Base-by-base conservation (phyloP, 805 yeast species). In the Saturnispora ahearnii region DNA sequence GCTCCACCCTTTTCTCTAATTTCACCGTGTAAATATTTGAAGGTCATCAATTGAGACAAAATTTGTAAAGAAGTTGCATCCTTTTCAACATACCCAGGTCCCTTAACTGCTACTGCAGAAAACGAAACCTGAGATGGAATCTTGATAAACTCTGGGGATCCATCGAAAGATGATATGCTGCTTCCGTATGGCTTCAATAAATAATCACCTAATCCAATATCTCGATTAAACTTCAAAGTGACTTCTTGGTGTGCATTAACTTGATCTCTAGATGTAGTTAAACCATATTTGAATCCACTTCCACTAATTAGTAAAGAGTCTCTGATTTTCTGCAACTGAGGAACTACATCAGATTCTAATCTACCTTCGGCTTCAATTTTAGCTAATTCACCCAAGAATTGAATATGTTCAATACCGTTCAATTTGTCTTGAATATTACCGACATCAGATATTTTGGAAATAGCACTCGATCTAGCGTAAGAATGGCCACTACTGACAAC, bases 1-100 rank as follows among this genome's bases (percentile, higher is more conserved):
- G 99, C 99, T 52, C 99, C 99, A 51, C 96, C 96, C 60, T 91
- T 81, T 62, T 93, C 99, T 56, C 99, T 78, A 36, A 93, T 81
- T 55, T 89, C 96, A 11, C 87, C 78, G 65, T 93, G 99, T 45
- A 93, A 70, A 57, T 86, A 79, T 60, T 85, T 87, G 67, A 84
- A 90, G 0, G 96, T 83, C 57, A 89, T 65, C 51, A 93, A 64
- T 57, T 84, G 90, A 1, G 96, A 76, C 44, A 93, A 71, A 0
- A 93, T 79, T 65, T 87, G 96, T 41, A 93, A 73, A 1, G 88
- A 73, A 0, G 98, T 95, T 34, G 96, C 89, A 55, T 91, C 97
- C 46, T 73, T 67, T 46, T 80, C 73, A 3, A 73, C 64, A 62
- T 87, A 88, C 4, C 80, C 70, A 3, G 84, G 81, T 24, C 96